Evolutionary conservation across 345 rosid genomes (phyloP).

Genomic region (Cardamine chenopodiifolia): DNA sequence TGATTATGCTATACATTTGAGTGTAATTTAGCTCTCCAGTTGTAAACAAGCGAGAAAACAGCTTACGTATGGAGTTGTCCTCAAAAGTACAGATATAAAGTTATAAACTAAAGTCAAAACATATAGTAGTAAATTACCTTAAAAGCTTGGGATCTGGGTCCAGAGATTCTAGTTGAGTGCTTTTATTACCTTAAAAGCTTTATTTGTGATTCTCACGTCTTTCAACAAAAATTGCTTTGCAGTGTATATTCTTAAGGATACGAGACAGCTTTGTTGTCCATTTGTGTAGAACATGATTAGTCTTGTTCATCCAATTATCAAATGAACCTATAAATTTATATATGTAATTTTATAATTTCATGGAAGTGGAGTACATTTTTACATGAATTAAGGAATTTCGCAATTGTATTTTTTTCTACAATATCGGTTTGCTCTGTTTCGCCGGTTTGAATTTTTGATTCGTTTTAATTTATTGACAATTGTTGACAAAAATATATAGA

Average conservation of each 20-base stretch:
- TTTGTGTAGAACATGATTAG: conserved; percentile 32
- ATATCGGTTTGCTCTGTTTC: not conserved
- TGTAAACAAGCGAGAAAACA: not conserved
- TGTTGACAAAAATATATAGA: too few species aligned
- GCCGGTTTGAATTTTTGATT: too few species aligned
- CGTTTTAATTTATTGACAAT: too few species aligned
- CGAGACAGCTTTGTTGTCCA: conserved; percentile 37
- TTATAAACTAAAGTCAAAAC: conserved; percentile 35
- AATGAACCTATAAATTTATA: not conserved
- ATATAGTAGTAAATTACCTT: conserved; percentile 19
- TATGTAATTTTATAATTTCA: not conserved
- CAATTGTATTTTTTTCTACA: not conserved
- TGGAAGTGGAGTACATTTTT: not conserved
- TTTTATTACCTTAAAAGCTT: conserved; percentile 35
- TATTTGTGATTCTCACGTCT: conserved; percentile 38
- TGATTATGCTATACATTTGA: not conserved
- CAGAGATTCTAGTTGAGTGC: conserved; percentile 31
- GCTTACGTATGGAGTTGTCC: not conserved
- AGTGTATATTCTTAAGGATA: conserved; percentile 42
- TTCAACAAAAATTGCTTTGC: conserved; percentile 38
- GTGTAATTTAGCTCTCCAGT: not conserved
- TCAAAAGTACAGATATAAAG: not conserved
- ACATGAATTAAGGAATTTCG: not conserved
- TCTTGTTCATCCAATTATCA: conserved; percentile 10
- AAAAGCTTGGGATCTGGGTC: conserved; percentile 35